phyloP scores from a whole-genome alignment of 1,284 basidiomycete species.

The Boletellus deceptivus region DNA sequence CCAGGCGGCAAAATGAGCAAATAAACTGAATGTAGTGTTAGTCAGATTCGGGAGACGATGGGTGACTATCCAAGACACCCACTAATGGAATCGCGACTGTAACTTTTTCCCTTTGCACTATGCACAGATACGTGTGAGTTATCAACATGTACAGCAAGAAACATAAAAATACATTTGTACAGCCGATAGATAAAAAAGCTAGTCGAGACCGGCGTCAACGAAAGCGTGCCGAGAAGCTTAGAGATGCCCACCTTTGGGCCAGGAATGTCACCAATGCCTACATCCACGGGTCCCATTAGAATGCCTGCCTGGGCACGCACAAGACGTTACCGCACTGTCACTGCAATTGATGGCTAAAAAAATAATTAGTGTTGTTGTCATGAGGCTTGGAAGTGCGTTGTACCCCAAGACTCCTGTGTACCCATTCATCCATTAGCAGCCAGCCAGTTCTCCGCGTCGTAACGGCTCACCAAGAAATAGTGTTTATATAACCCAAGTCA shows the following conservation, averaged over 20 bases:
- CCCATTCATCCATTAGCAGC: neutral
- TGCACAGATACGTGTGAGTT: neutral
- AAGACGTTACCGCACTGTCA: slow-evolving; percentile 17
- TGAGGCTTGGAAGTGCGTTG: no score
- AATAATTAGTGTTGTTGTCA: neutral
- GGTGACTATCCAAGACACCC: no score
- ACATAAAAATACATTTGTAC: slow-evolving; percentile 12
- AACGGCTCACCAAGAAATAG: slow-evolving; percentile 26
- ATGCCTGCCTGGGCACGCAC: neutral
- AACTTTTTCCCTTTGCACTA: no score
- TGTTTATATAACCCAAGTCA: slow-evolving; percentile 4
- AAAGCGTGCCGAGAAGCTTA: no score
- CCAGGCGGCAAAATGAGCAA: slow-evolving; percentile 8
- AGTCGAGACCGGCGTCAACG: neutral
- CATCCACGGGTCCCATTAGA: neutral
- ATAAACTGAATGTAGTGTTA: no score
- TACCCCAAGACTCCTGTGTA: slow-evolving; percentile 24
- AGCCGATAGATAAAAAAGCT: slow-evolving; percentile 28
- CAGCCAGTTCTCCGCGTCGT: neutral
- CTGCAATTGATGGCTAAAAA: slow-evolving; percentile 14
- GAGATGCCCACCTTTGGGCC: slow-evolving; percentile 14
- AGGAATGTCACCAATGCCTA: slow-evolving; percentile 28
- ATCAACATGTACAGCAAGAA: no score
- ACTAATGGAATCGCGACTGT: no score
- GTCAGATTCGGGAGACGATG: no score